Percentiles rank a stretch among this genome's conserved stretches.
These are phyloP conservation scores for Leccinum pachyderme DNA, from an alignment of 1,284 basidiomycete species.

Conservation along the genomic window DNA sequence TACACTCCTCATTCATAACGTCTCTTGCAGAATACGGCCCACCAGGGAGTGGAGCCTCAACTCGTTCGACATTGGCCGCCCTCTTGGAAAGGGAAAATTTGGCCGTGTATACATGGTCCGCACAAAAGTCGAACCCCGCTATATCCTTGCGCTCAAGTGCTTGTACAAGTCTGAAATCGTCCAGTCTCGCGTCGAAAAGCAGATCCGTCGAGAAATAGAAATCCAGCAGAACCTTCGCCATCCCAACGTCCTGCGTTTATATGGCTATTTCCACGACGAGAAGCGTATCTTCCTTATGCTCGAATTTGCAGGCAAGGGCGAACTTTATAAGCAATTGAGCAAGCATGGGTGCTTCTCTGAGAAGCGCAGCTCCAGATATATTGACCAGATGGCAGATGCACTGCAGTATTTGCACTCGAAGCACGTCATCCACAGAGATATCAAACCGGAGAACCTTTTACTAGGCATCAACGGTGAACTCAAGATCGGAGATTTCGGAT, in stretches of 20 bases:
- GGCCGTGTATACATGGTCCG: slow-evolving; percentile 98
- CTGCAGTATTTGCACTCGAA: slow-evolving; percentile 91
- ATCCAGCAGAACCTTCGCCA: slow-evolving; percentile 98
- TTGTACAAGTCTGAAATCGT: slow-evolving; percentile 97
- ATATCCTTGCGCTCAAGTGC: slow-evolving; percentile 96
- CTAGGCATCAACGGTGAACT: slow-evolving; percentile 95
- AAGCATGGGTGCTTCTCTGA: slow-evolving; percentile 88
- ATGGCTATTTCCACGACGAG: slow-evolving; percentile 97
- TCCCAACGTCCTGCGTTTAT: slow-evolving; percentile 91
- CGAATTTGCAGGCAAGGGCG: slow-evolving; percentile 94
- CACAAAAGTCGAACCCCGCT: slow-evolving; percentile 83
- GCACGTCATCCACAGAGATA: slow-evolving; percentile 98
- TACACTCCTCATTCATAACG: slow-evolving; percentile 7
- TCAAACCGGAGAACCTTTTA: slow-evolving; percentile 97
- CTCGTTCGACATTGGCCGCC: slow-evolving; percentile 92
- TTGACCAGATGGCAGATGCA: slow-evolving; percentile 98
- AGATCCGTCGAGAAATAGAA: slow-evolving; percentile 96
- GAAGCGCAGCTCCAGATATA: slow-evolving; percentile 83
- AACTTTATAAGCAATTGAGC: slow-evolving; percentile 93
- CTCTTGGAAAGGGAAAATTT: slow-evolving; percentile 98
- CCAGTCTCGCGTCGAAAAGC: slow-evolving; percentile 84
- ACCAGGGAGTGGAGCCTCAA: slow-evolving; percentile 84
- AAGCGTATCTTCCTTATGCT: slow-evolving; percentile 98
- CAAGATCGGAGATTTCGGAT: slow-evolving; percentile 99
- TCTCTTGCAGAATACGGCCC: slow-evolving; percentile 50